These are phyloP conservation scores for Epichloe gansuensis DNA, from an alignment of 2,329 filamentous ascomycete genomes.

Conservation along the genomic window DNA sequence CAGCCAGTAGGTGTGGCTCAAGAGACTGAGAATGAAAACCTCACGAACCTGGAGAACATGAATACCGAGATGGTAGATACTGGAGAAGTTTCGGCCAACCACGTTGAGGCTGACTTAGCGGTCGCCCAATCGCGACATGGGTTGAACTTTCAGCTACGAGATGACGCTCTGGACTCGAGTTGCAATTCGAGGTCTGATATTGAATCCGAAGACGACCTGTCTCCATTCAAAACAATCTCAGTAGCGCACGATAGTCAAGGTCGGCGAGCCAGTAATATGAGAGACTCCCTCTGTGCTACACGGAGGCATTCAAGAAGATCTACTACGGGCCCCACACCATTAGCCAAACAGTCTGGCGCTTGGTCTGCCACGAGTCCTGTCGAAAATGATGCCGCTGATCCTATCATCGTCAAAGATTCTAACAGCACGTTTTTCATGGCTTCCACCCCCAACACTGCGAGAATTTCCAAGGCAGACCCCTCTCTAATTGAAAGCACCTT, in stretches of 20 bases:
- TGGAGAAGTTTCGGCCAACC: background rate
- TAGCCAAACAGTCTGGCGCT: slow-evolving; percentile 46
- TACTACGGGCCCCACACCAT: slow-evolving; percentile 45
- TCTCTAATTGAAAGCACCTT: slow-evolving; percentile 35
- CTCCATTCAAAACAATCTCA: slow-evolving; percentile 13
- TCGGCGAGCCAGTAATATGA: background rate
- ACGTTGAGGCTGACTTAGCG: background rate
- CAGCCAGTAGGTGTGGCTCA: background rate
- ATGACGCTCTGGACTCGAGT: slow-evolving; percentile 33
- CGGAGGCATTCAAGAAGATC: slow-evolving; percentile 16
- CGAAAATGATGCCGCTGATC: slow-evolving; percentile 7
- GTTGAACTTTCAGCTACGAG: slow-evolving; percentile 27
- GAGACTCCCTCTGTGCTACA: background rate
- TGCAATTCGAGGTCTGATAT: slow-evolving; percentile 33
- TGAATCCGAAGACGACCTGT: slow-evolving; percentile 41
- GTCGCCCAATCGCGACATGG: slow-evolving; percentile 1
- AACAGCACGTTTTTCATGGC: background rate
- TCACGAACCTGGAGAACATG: background rate
- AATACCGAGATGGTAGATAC: background rate
- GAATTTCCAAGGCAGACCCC: slow-evolving; percentile 13
- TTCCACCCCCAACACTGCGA: background rate
- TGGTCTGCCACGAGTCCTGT: slow-evolving; percentile 48
- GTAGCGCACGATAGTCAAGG: background rate
- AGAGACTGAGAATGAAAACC: background rate
- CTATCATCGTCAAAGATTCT: background rate